Conservation (phyloP, 2,329 filamentous ascomycete species). For the Westerdykella aurantiaca region DNA sequence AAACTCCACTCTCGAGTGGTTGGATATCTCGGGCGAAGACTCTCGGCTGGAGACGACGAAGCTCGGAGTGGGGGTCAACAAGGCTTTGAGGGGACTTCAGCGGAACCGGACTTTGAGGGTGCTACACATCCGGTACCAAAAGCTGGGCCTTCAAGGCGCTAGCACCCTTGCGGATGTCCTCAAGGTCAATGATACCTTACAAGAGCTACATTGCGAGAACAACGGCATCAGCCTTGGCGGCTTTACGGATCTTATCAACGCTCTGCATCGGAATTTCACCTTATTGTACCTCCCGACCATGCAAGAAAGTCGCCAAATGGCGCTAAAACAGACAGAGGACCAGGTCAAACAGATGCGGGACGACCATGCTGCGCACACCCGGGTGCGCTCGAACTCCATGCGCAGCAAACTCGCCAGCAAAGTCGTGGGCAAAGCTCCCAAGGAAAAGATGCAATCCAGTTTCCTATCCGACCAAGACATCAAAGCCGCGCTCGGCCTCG, state of each 20-base stretch:
- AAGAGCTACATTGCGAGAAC: slow-evolving; percentile 64
- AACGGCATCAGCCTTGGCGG: slow-evolving; percentile 67
- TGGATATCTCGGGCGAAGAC: slow-evolving; percentile 67
- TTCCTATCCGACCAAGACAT: slow-evolving; percentile 45
- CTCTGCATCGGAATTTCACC: slow-evolving; percentile 59
- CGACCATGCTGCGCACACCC: slow-evolving; percentile 20
- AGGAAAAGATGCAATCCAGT: slow-evolving; percentile 19
- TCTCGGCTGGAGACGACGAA: slow-evolving; percentile 65
- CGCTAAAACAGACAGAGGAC: slow-evolving; percentile 55
- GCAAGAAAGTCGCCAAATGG: slow-evolving; percentile 55
- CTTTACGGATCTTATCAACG: slow-evolving; percentile 63
- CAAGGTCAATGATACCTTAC: slow-evolving; percentile 56
- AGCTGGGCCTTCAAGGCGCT: slow-evolving; percentile 62
- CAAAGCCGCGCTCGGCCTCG: slow-evolving; percentile 43
- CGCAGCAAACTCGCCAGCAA: slow-evolving; percentile 31
- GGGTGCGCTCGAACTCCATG: slow-evolving; percentile 28
- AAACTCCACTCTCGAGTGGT: slow-evolving; percentile 59
- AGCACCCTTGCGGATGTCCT: slow-evolving; percentile 64
- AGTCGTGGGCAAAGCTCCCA: slow-evolving; percentile 21
- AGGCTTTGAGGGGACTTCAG: slow-evolving; percentile 59
- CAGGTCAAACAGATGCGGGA: slow-evolving; percentile 51
- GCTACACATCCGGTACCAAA: slow-evolving; percentile 62
- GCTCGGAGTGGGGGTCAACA: slow-evolving; percentile 63
- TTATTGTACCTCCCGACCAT: slow-evolving; percentile 59
- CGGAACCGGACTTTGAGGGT: slow-evolving; percentile 57